Base-by-base conservation (phyloP, 768 basidiomycete genomes). In the Mycena galopus region DNA sequence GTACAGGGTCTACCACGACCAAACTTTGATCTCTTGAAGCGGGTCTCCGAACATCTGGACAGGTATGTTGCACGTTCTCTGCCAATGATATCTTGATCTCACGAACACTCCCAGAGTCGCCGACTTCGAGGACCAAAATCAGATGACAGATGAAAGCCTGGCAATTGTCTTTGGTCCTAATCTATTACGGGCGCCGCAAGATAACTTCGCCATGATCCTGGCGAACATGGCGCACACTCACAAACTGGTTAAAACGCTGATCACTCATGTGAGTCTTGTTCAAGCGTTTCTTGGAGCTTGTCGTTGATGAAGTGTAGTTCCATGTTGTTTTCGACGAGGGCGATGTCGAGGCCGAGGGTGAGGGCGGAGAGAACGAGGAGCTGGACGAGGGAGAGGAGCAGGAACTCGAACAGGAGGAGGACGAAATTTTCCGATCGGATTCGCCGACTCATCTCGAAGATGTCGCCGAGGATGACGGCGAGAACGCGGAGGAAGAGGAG, bases 151-250 rank as follows among this genome's bases (percentile, higher is more conserved):
- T 1, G 92, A 95, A 74, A 91, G 92, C 10, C 85, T 96, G 4
- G 92, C 95, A 0, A 95, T 95, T 63, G 94, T 96, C n/a, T 95
- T 96, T 81, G 93, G 93, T 73, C 94, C 93, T 8, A 95, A 94
- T 77, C 81, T 95, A 57, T 79, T 94, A 61, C 90, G 94, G 27
- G 91, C 93, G 3, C 93, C 93, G 4, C 90, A 92, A 78, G 93
- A 93, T 71, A 92, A 94, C 78, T 92, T 94, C 81, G 89, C 88
- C 16, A 86, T 92, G 81, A 92, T 94, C 76, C 85, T 95, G 71
- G 88, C 91, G 66, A 94, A 95, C 76, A 95, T 96, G 94, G 90
- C 90, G 19, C 47, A 50, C 47, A 50, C 47, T 50, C 47, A 50
- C 47, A 50, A 50, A 11, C 47, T 50, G 19, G 47, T 50, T n/a